Evolutionary conservation across 2,329 filamentous ascomycete genomes (phyloP).

Genomic region (Botryotinia convoluta): DNA sequence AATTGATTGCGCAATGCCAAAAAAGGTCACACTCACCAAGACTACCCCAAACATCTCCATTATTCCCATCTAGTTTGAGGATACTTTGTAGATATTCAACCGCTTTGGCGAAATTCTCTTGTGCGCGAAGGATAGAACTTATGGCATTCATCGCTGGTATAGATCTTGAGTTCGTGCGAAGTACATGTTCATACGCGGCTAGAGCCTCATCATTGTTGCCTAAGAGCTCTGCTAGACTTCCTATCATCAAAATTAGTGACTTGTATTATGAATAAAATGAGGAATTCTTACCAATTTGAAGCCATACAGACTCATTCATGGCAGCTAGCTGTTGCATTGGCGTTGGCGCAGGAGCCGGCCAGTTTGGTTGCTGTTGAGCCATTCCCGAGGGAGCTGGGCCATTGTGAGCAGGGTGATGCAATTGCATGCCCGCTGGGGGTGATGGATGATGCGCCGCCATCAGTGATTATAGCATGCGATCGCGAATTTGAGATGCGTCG

Average conservation of each 20-base stretch:
- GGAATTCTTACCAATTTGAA: conserved; percentile 74
- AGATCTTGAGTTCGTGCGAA: conserved; percentile 84
- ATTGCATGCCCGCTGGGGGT: conserved; percentile 56
- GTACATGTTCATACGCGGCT: conserved; percentile 83
- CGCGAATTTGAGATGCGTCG: neutral
- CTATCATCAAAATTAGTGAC: conserved; percentile 48
- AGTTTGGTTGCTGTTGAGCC: conserved; percentile 32
- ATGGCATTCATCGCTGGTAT: conserved; percentile 92
- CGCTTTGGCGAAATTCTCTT: conserved; percentile 90
- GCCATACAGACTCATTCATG: conserved; percentile 86
- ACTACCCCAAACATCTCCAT: conserved; percentile 96
- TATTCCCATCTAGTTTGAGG: conserved; percentile 80
- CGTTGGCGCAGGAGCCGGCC: conserved; percentile 41
- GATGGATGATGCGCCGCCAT: conserved; percentile 40
- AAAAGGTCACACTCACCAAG: conserved; percentile 62
- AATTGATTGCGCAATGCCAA: conserved; percentile 5
- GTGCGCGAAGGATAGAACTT: conserved; percentile 83
- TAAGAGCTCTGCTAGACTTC: conserved; percentile 81
- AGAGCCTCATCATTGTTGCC: conserved; percentile 87
- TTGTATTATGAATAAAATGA: conserved; percentile 8
- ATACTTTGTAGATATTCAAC: conserved; percentile 92
- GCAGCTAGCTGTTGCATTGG: conserved; percentile 66
- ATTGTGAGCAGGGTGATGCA: conserved; percentile 33
- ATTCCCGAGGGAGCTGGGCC: conserved; percentile 36
- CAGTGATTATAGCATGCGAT: conserved; percentile 14